phyloP scores from a whole-genome alignment of 192 early-diverging fungal species.

The Funneliformis geosporum region DNA sequence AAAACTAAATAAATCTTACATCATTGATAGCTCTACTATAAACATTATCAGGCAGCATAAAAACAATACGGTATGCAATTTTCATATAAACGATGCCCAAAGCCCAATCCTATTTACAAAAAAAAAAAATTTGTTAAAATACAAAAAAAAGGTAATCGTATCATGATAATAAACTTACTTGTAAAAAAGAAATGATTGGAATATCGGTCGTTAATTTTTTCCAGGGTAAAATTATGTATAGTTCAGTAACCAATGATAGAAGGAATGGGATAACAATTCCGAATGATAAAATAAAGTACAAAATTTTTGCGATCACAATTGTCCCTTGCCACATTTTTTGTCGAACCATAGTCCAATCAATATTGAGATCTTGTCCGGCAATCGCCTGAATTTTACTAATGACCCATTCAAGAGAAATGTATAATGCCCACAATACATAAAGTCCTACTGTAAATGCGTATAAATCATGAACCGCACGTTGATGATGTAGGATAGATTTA shows the following conservation, averaged over 20 bases:
- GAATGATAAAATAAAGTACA: slow-evolving; percentile 55
- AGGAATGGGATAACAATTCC: slow-evolving; percentile 70
- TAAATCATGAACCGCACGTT: slow-evolving; percentile 73
- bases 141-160: neutral
- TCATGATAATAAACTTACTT: slow-evolving; percentile 36
- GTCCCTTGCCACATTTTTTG: slow-evolving; percentile 25
- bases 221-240: slow-evolving; percentile 71
- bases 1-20: slow-evolving; percentile 21
- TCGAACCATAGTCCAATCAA: slow-evolving; percentile 26
- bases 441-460: slow-evolving; percentile 74
- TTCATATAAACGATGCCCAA: slow-evolving; percentile 72
- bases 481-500: slow-evolving; percentile 44
- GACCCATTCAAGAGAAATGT: slow-evolving; percentile 39
- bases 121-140: neutral
- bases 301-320: slow-evolving; percentile 41
- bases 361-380: slow-evolving; percentile 11
- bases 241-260: slow-evolving; percentile 68
- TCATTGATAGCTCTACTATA: slow-evolving; percentile 42
- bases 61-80: slow-evolving; percentile 52
- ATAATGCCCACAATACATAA: slow-evolving; percentile 46
- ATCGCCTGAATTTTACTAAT: slow-evolving; percentile 31
- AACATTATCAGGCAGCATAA: slow-evolving; percentile 50
- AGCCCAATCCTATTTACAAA: slow-evolving; percentile 65
- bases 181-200: slow-evolving; percentile 32
- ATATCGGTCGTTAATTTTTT: slow-evolving; percentile 39